phyloP scores from a whole-genome alignment of 805 yeast genomes.

The Candida nonsorbophila region DNA sequence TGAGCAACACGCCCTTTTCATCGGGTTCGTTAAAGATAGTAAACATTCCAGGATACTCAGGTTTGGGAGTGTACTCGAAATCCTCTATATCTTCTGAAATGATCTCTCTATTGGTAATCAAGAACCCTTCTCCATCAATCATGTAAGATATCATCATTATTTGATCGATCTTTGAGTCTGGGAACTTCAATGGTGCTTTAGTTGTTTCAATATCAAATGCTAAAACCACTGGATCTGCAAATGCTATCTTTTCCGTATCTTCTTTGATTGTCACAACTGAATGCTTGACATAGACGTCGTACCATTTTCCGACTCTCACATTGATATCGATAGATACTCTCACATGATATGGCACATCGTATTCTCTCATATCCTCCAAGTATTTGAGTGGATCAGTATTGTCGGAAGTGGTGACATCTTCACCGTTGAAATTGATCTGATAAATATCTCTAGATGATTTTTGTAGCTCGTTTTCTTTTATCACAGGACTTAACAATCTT shows the following conservation, averaged over 20 bases:
- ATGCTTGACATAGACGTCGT: constrained; percentile 62
- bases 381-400: constrained; percentile 52
- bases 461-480: constrained; percentile 58
- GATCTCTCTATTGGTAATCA: constrained; percentile 91
- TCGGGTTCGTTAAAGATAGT: constrained; percentile 85
- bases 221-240: constrained; percentile 94
- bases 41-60: constrained; percentile 89
- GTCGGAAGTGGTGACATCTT: constrained; percentile 4
- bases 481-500: constrained; percentile 60
- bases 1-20: constrained; percentile 66
- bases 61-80: constrained; percentile 95
- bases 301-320: constrained; percentile 95
- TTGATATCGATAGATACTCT: constrained; percentile 90
- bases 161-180: constrained; percentile 85
- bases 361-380: constrained; percentile 81
- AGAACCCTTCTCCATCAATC: constrained; percentile 96
- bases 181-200: constrained; percentile 92
- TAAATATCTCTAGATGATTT: constrained; percentile 65
- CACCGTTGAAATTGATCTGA: constrained; percentile 41
- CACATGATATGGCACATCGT: constrained; percentile 95
- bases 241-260: constrained; percentile 72
- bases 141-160: constrained; percentile 99
- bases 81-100: constrained; percentile 93
- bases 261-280: constrained; percentile 52
- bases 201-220: constrained; percentile 98